Conservation (phyloP, 2,329 filamentous ascomycete species). For the Remersonia thermophila region DNA sequence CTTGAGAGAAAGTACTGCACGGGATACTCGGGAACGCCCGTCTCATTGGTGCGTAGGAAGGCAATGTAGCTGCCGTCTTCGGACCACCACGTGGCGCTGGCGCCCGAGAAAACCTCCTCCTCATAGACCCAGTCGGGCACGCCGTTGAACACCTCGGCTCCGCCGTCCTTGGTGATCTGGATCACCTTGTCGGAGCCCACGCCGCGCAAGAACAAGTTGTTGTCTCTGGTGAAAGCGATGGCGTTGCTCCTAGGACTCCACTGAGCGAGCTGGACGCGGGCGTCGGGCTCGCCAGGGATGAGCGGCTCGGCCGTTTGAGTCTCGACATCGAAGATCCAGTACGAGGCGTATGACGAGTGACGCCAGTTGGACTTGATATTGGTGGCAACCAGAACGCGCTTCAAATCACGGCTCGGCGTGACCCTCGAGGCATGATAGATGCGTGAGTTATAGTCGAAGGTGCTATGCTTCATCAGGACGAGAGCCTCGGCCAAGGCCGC, state of each 20-base stretch:
- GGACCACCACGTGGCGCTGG: constrained; percentile 91
- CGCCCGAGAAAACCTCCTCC: constrained; percentile 64
- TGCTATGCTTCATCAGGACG: constrained; percentile 60
- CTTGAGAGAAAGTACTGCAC: constrained; percentile 86
- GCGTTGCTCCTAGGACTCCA: constrained; percentile 86
- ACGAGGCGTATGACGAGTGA: constrained; percentile 73
- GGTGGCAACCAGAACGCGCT: constrained; percentile 73
- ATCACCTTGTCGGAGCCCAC: constrained; percentile 43
- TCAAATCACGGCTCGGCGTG: constrained; percentile 72
- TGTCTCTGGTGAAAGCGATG: constrained; percentile 77
- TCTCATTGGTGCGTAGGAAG: constrained; percentile 89
- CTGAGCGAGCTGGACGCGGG: constrained; percentile 66
- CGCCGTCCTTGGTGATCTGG: constrained; percentile 77
- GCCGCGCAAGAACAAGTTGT: constrained; percentile 77
- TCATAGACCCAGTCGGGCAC: constrained; percentile 97
- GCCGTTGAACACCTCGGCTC: constrained; percentile 82
- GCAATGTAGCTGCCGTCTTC: constrained; percentile 79
- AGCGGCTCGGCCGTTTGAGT: constrained; percentile 67
- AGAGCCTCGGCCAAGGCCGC: constrained; percentile 35
- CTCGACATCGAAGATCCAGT: constrained; percentile 86
- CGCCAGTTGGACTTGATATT: constrained; percentile 68
- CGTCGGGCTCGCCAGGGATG: constrained; percentile 52
- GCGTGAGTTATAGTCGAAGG: constrained; percentile 48
- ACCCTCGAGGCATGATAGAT: constrained; percentile 46
- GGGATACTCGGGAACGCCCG: constrained; percentile 78